Evolutionary conservation across 1,284 basidiomycete genomes (phyloP), one percentile per base, ranked within the genome.

Genomic region (Ustilago shanxiensis): DNA sequence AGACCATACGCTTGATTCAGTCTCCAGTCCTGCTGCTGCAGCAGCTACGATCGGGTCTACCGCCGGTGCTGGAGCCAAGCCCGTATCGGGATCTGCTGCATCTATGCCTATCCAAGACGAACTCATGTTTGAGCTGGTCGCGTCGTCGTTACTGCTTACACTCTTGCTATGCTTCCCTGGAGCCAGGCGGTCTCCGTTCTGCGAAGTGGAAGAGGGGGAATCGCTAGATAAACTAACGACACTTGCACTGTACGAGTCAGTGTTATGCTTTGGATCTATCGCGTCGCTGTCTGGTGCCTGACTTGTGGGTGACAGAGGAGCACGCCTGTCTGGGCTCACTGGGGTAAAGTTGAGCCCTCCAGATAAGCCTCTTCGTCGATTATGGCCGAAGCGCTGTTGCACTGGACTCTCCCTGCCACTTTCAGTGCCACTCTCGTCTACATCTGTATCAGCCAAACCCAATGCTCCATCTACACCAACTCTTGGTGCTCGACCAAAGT

Each of bases 391-490:
- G 45, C 71, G 59, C 18, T 47, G 44, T 28, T 62, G 66, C 13
- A 70, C 63, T 0, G 80, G 80, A 44, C 71, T 75, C 16, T 69
- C 69, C 0, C 66, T 39, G 2, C 80, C 80, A 45, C 79, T 80
- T 41, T 81, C 80, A 9, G 75, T 74, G 1, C 80, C 80, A 39
- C 77, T 79, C 39, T 81, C 79, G 5, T 79, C 79, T 10, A 68
- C 72, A 56, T 82, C 80, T 1, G 79, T 77, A 37, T 82, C 80
- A 9, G 71, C 55, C 26, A 79, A 41, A 0, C 80, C 80, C n/a
- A 82, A 26, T 31, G 79, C 71, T 24, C 80, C 80, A 11, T 82
- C 80, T 1, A 82, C 80, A 14, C 80, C 80, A 0, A 82, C 72
- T 13, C 72, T 50, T 2, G 63, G 62, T 13, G 78, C 74, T 9